Conservation (phyloP, 192 early-diverging fungal genomes). For the Coemansia sp. region DNA sequence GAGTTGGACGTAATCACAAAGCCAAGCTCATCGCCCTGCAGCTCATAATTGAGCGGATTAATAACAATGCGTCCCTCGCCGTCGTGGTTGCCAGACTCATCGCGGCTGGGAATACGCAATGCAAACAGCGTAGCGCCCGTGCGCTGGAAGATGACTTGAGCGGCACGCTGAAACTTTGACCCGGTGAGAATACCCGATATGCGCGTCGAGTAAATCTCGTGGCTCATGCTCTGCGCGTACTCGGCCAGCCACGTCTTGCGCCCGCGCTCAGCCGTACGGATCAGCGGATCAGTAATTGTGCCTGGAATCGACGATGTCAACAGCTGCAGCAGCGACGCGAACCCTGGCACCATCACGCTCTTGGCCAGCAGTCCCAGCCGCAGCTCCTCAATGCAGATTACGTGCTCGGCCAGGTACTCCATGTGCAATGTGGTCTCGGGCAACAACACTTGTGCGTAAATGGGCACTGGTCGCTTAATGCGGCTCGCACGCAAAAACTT, state of each 20-base stretch:
- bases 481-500: conserved; percentile 57
- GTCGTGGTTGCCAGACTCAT: background rate
- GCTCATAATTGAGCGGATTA: conserved; percentile 60
- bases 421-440: conserved; percentile 74
- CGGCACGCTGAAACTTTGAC: conserved; percentile 57
- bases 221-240: conserved; percentile 60
- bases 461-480: conserved; percentile 22
- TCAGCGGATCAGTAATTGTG: conserved; percentile 43
- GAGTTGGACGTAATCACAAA: conserved; percentile 59
- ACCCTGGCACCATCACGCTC: conserved; percentile 68
- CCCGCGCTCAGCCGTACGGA: conserved; percentile 22
- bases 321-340: conserved; percentile 66
- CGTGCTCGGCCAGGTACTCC: conserved; percentile 67
- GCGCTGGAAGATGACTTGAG: conserved; percentile 58
- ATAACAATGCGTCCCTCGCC: conserved; percentile 44
- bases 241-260: conserved; percentile 58
- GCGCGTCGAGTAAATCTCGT: conserved; percentile 65
- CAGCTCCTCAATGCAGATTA: conserved; percentile 73
- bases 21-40: conserved; percentile 63
- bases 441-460: conserved; percentile 64
- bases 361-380: conserved; percentile 69
- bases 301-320: conserved; percentile 68
- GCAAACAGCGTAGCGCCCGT: conserved; percentile 65
- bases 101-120: conserved; percentile 33
- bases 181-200: conserved; percentile 54